Evolutionary conservation across 768 basidiomycete genomes (phyloP).

Genomic region (Bullera alba): DNA sequence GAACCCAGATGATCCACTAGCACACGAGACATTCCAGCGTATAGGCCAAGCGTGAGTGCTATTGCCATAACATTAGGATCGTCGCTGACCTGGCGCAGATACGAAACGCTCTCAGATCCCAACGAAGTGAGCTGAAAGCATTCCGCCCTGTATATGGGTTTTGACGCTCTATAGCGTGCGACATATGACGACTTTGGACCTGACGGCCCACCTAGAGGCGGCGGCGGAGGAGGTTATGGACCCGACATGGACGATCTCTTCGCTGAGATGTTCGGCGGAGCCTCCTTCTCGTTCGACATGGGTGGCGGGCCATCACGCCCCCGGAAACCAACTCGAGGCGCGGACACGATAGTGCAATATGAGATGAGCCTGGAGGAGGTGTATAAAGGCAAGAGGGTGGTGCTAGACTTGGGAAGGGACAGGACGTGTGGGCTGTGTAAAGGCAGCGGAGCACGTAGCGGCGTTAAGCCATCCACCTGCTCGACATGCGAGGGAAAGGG

Average conservation of each 20-base stretch:
- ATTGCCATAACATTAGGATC: neutral
- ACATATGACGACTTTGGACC: slow-evolving; percentile 39
- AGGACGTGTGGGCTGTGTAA: slow-evolving; percentile 69
- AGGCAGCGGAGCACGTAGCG: slow-evolving; percentile 72
- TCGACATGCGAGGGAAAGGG: slow-evolving; percentile 76
- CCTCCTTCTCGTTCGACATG: slow-evolving; percentile 59
- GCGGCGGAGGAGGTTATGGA: slow-evolving; percentile 50
- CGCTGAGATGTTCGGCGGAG: slow-evolving; percentile 42
- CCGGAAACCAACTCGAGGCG: slow-evolving; percentile 23
- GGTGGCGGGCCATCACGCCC: slow-evolving; percentile 5
- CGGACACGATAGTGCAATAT: slow-evolving; percentile 48
- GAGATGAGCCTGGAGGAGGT: slow-evolving; percentile 85
- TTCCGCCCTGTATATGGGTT: neutral
- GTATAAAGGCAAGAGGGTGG: slow-evolving; percentile 82
- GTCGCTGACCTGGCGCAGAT: slow-evolving; percentile 5
- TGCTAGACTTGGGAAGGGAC: slow-evolving; percentile 82
- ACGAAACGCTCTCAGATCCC: slow-evolving; percentile 38
- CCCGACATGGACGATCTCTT: slow-evolving; percentile 46
- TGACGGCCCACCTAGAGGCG: slow-evolving; percentile 25
- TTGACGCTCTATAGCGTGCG: slow-evolving; percentile 38
- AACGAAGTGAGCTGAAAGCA: slow-evolving; percentile 21
- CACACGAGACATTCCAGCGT: slow-evolving; percentile 76
- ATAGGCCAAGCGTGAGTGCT: slow-evolving; percentile 67
- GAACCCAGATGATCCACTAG: slow-evolving; percentile 83
- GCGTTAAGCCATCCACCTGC: slow-evolving; percentile 78